Conservation (phyloP, 2,329 filamentous ascomycete genomes). For the Xylariales sp. region DNA sequence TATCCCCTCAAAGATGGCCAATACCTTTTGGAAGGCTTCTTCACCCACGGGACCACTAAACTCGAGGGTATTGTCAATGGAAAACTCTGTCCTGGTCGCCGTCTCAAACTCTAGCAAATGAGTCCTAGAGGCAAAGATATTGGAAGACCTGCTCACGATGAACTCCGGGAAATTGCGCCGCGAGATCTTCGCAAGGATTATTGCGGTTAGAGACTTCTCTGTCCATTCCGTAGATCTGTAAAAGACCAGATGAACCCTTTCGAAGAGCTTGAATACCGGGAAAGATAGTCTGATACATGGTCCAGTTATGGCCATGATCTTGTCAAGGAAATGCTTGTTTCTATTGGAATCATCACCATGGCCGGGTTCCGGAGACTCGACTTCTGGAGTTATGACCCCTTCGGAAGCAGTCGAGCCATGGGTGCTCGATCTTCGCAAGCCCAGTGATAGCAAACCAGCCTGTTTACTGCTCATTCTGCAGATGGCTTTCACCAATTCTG, state of each 20-base stretch:
- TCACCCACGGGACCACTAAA: slow-evolving; percentile 67
- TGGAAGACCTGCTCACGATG: slow-evolving; percentile 81
- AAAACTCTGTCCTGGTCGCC: slow-evolving; percentile 74
- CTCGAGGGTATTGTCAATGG: slow-evolving; percentile 78
- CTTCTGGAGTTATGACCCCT: slow-evolving; percentile 35
- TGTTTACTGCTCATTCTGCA: slow-evolving; percentile 71
- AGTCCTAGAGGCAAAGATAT: slow-evolving; percentile 75
- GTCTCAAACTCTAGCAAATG: slow-evolving; percentile 85
- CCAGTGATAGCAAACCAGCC: slow-evolving; percentile 65
- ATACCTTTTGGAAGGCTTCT: slow-evolving; percentile 60
- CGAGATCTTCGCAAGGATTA: slow-evolving; percentile 89
- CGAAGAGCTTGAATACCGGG: slow-evolving; percentile 73
- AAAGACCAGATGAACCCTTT: slow-evolving; percentile 91
- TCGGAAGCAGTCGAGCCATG: slow-evolving; percentile 48
- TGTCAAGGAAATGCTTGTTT: slow-evolving; percentile 69
- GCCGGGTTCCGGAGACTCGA: slow-evolving; percentile 21
- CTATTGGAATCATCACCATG: slow-evolving; percentile 50
- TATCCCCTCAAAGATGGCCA: slow-evolving; percentile 68
- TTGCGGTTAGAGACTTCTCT: slow-evolving; percentile 90
- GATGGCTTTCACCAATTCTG: slow-evolving; percentile 70
- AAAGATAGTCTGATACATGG: slow-evolving; percentile 78
- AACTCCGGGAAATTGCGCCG: slow-evolving; percentile 84
- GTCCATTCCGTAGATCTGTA: slow-evolving; percentile 97
- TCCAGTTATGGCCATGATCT: slow-evolving; percentile 73
- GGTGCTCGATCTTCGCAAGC: slow-evolving; percentile 60